phyloP scores from a whole-genome alignment of 139 green algal species.

The Coelastrella sp. region DNA sequence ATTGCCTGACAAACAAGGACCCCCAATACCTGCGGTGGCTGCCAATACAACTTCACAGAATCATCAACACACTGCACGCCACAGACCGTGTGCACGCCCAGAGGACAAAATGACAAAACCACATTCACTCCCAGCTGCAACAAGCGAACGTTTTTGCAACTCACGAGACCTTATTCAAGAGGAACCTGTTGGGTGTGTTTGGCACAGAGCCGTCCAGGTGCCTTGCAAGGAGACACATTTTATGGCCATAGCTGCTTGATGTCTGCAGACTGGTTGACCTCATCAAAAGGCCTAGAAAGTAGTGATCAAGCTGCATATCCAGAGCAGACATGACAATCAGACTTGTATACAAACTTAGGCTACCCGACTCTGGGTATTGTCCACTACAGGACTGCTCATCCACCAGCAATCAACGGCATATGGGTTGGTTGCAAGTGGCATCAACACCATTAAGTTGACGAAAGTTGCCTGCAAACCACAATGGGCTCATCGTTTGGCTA shows the following conservation, averaged over 20 bases:
- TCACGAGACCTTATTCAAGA: not conserved
- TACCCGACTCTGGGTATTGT: too few species aligned
- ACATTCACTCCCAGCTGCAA: not conserved
- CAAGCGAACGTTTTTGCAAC: not conserved
- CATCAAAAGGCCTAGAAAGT: too few species aligned
- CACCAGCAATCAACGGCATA: too few species aligned
- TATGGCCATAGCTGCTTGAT: too few species aligned
- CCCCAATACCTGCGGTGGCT: too few species aligned
- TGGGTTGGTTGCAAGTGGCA: too few species aligned
- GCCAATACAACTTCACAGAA: conserved; percentile 1
- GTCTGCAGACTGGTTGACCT: not conserved
- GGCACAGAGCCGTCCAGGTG: not conserved
- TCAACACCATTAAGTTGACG: not conserved
- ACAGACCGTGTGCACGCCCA: not conserved
- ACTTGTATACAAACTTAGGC: too few species aligned
- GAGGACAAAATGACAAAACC: not conserved
- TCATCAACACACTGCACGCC: not conserved
- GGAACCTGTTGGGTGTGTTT: not conserved
- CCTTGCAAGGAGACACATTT: not conserved
- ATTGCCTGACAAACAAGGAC: too few species aligned
- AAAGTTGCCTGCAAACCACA: not conserved
- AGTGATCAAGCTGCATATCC: too few species aligned
- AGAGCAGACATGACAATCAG: too few species aligned
- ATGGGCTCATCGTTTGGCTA: not conserved
- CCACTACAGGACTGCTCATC: too few species aligned